Evolutionary conservation across 345 rosid species (phyloP).

Genomic region (Eucalyptus dawsonii): DNA sequence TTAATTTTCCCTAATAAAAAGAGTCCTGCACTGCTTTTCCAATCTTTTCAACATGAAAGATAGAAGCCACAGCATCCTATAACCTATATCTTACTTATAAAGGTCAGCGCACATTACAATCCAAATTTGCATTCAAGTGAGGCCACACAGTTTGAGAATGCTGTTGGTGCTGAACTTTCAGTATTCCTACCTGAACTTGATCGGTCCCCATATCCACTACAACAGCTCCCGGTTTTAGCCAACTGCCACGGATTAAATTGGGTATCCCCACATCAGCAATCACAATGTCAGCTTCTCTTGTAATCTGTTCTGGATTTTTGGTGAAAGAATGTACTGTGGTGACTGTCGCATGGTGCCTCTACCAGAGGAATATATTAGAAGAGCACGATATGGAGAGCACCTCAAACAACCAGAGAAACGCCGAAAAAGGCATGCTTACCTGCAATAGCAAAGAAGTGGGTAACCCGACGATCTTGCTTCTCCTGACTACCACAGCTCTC

Average conservation of each 20-base stretch:
- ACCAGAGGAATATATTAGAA: neutral
- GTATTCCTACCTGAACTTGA: conserved; percentile 3
- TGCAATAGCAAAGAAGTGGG: too few species aligned
- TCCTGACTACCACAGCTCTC: too few species aligned
- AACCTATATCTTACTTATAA: neutral
- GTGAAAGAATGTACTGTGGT: conserved; percentile 10
- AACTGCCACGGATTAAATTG: conserved; percentile 9
- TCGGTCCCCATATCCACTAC: conserved; percentile 14
- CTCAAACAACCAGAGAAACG: neutral
- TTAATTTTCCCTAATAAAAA: neutral
- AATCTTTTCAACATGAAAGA: neutral
- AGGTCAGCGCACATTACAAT: neutral
- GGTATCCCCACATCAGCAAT: conserved; percentile 14
- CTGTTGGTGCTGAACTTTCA: neutral
- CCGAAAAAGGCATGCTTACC: too few species aligned
- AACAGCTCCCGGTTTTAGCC: conserved; percentile 19
- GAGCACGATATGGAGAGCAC: neutral
- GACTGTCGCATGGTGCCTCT: conserved; percentile 22
- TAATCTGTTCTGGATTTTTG: conserved; percentile 4
- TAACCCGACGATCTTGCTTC: too few species aligned
- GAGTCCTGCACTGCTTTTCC: too few species aligned
- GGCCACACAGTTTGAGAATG: neutral
- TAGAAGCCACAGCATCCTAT: neutral
- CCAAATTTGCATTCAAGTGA: neutral
- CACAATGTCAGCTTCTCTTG: conserved; percentile 12